Percentiles rank a stretch among this genome's conserved stretches.
phyloP scores from a whole-genome alignment of 257 asterid genomes.

The Cruciata laevipes region DNA sequence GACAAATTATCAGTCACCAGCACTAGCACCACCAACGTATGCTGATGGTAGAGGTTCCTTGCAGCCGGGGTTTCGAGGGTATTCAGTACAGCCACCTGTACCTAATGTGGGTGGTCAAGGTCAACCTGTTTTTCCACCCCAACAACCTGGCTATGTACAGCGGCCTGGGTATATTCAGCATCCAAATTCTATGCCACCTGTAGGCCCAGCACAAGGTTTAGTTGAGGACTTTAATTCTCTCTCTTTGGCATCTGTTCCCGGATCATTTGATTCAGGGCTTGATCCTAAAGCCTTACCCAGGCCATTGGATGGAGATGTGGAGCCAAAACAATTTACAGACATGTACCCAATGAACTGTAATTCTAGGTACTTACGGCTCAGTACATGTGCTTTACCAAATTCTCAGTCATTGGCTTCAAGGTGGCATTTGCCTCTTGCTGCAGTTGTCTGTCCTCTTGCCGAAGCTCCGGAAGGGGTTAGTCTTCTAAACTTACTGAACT shows the following conservation, averaged over 20 bases:
- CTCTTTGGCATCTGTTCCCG: constrained; percentile 80
- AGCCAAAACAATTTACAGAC: constrained; percentile 48
- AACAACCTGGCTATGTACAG: constrained; percentile 42
- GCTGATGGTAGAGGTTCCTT: constrained; percentile 34
- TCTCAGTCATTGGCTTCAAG: constrained; percentile 86
- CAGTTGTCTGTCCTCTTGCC: constrained; percentile 93
- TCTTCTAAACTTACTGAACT: constrained; percentile 5
- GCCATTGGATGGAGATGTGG: constrained; percentile 87
- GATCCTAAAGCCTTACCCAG: constrained; percentile 73
- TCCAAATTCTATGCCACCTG: constrained; percentile 53
- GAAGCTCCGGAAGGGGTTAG: constrained; percentile 87
- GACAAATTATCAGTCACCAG: constrained; percentile 50
- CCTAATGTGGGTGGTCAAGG: constrained; percentile 45
- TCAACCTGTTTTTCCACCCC: constrained; percentile 47
- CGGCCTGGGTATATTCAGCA: constrained; percentile 19
- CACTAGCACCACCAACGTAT: constrained; percentile 27
- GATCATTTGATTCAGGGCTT: constrained; percentile 73
- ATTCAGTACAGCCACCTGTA: constrained; percentile 48
- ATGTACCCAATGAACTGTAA: constrained; percentile 73
- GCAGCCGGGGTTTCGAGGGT: constrained; percentile 63
- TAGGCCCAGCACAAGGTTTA: constrained; percentile 46
- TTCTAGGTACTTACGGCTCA: constrained; percentile 63
- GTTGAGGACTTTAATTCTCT: constrained; percentile 89
- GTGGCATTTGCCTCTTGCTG: constrained; percentile 95
- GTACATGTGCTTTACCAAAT: constrained; percentile 76